Base-by-base conservation (phyloP, 1,284 basidiomycete genomes). In the Leucocoprinus gongylophorus region DNA sequence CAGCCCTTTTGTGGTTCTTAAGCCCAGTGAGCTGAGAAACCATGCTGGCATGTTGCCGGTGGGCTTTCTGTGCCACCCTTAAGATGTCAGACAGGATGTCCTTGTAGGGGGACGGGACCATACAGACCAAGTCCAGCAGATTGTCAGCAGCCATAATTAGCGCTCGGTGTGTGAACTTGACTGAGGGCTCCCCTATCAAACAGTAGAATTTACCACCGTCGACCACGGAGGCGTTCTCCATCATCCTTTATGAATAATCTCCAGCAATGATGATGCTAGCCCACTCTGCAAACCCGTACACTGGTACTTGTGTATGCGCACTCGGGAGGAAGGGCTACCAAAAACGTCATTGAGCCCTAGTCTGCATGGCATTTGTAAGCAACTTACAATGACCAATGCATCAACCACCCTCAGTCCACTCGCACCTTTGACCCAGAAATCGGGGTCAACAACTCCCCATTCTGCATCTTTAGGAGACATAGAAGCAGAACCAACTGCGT, bases 291-390 rank as follows among this genome's bases (percentile, higher is more conserved):
- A 61, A 38, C 28, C 54, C 55, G 35, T 61, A 61, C 5, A 54
- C 48, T 1, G 56, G 45, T 2, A 53, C 56, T 48, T 56, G 55
- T 1, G 58, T 56, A 48, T 61, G 60, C 4, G 54, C 57, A 33
- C 52, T 48, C 29, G 58, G 56, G 18, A 20, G 15, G 4, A 39
- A n/a, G 8, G 37, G 37, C 37, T 39, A 29, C 18, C 15, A 33
- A 38, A 6, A 38, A 6, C 12, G 26, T 39, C 17, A 5, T 9
- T 9, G 18, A 39, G 17, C n/a, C 3, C 23, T 26, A 26, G 6
- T 17, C 9, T 2, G 5, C 4, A 3, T 4, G 37, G 9, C 6
- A 18, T 82, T 91, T 70, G 3, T 87, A 81, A 84, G 37, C 5
- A 20, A 48, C 56, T 55, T 23, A 64, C 62, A 54, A 71, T 63